These are phyloP conservation scores for Mycena vulgaris DNA, from an alignment of 768 basidiomycete species.

Conservation along the genomic window DNA sequence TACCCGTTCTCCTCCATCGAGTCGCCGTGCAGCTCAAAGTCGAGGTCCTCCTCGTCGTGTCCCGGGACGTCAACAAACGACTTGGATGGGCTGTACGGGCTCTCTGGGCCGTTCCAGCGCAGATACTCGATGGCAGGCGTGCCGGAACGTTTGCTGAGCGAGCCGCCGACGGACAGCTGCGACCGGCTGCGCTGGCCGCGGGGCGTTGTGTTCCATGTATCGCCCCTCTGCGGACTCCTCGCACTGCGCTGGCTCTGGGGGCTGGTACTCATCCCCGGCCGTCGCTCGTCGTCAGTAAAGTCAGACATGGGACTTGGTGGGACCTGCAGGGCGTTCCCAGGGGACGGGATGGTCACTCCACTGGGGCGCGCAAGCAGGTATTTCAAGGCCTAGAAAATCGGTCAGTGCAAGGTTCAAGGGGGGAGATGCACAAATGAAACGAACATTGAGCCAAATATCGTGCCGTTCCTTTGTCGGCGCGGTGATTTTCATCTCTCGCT, in stretches of 20 bases:
- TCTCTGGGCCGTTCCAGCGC: conserved; percentile 82
- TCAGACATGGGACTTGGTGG: conserved; percentile 69
- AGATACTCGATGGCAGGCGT: conserved; percentile 95
- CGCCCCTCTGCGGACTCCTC: conserved; percentile 70
- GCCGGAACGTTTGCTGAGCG: conserved; percentile 87
- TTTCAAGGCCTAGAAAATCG: conserved; percentile 79
- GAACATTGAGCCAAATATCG: conserved; percentile 95
- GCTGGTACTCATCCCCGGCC: conserved; percentile 63
- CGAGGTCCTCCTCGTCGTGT: conserved; percentile 75
- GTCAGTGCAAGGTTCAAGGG: conserved; percentile 25
- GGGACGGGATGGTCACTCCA: conserved; percentile 54
- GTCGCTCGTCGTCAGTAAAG: conserved; percentile 68
- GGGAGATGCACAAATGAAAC: conserved; percentile 44
- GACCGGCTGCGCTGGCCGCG: conserved; percentile 85
- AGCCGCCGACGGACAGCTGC: conserved; percentile 80
- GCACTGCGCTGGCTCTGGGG: conserved; percentile 84
- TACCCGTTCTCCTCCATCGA: conserved; percentile 83
- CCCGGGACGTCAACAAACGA: conserved; percentile 72
- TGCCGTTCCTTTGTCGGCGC: conserved; percentile 95
- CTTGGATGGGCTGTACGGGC: conserved; percentile 81
- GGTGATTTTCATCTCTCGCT: conserved; percentile 99
- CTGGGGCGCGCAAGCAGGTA: conserved; percentile 89
- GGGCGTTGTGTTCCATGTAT: conserved; percentile 83
- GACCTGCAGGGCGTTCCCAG: conserved; percentile 54
- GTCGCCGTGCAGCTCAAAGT: conserved; percentile 89